Evolutionary conservation across 176 grass and related monocot genomes (phyloP).

Genomic region (Eleusine coracana): DNA sequence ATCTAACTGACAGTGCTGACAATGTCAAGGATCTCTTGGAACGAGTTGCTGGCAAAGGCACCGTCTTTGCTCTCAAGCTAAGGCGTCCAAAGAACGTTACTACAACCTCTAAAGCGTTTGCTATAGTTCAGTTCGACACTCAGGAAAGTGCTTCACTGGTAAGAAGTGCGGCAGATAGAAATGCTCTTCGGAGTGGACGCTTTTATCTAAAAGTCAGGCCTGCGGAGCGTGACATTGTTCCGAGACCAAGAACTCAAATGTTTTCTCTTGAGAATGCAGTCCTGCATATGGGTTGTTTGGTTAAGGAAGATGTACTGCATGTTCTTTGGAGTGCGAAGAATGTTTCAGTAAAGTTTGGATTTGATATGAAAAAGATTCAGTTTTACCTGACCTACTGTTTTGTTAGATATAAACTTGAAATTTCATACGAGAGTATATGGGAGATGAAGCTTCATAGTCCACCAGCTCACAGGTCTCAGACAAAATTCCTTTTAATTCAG

Average conservation of each 20-base stretch:
- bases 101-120: slow-evolving; percentile 59
- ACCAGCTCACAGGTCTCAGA: slow-evolving; percentile 43
- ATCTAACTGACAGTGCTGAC: slow-evolving; percentile 44
- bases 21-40: slow-evolving; percentile 60
- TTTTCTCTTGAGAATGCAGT: slow-evolving; percentile 50
- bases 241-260: slow-evolving; percentile 60
- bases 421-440: slow-evolving; percentile 97
- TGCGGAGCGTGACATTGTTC: slow-evolving; percentile 65
- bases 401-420: slow-evolving; percentile 65
- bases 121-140: slow-evolving; percentile 68
- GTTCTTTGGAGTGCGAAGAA: slow-evolving; percentile 39
- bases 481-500: slow-evolving; percentile 83
- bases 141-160: slow-evolving; percentile 49
- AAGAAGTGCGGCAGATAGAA: neutral
- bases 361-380: slow-evolving; percentile 70
- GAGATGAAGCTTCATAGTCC: slow-evolving; percentile 81
- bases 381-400: slow-evolving; percentile 42
- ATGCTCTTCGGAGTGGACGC: slow-evolving; percentile 1
- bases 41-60: slow-evolving; percentile 30
- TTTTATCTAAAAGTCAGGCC: slow-evolving; percentile 45
- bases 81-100: slow-evolving; percentile 52
- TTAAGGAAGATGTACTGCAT: slow-evolving; percentile 56
- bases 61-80: slow-evolving; percentile 71
- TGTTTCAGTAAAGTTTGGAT: slow-evolving; percentile 72
- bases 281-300: slow-evolving; percentile 69